Evolutionary conservation across 345 rosid species (phyloP).

Genomic region (Ceriops tagal): DNA sequence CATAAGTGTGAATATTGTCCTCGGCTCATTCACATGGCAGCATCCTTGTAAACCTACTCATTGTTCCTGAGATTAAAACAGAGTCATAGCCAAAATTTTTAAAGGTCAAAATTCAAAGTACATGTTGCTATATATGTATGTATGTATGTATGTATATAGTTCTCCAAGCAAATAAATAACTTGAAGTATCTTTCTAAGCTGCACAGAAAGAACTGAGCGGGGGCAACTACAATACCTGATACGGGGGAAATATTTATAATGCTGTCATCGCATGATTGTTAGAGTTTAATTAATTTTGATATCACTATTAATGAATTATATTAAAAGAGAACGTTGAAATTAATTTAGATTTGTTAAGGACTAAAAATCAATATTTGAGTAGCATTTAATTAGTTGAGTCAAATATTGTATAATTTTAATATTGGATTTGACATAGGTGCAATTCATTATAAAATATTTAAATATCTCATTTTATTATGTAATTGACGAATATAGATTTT

Average conservation of each 20-base stretch:
- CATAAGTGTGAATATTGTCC: slow-evolving; percentile 18
- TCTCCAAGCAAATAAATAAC: not conserved
- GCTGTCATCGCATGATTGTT: not conserved
- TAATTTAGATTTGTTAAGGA: not conserved
- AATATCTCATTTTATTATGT: too few species aligned
- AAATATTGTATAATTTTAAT: not conserved
- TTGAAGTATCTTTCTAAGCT: slow-evolving; percentile 10
- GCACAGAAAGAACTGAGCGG: slow-evolving; percentile 6
- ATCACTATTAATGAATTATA: too few species aligned
- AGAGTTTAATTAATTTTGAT: too few species aligned
- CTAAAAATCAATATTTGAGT: too few species aligned
- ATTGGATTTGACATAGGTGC: not conserved
- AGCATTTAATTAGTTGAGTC: too few species aligned
- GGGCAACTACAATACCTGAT: slow-evolving; percentile 1
- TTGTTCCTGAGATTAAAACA: slow-evolving; percentile 1
- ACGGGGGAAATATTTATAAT: slow-evolving; percentile 6
- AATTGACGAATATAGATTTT: too few species aligned
- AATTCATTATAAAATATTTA: too few species aligned
- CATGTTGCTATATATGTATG: too few species aligned
- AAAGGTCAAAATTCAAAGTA: not conserved
- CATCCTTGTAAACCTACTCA: slow-evolving; percentile 12
- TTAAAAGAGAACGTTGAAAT: too few species aligned
- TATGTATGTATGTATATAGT: too few species aligned
- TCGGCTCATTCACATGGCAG: slow-evolving; percentile 21
- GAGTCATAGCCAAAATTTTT: not conserved